Evolutionary conservation across 2,329 filamentous ascomycete genomes (phyloP).

Genomic region (Lasiodiplodia citricola): DNA sequence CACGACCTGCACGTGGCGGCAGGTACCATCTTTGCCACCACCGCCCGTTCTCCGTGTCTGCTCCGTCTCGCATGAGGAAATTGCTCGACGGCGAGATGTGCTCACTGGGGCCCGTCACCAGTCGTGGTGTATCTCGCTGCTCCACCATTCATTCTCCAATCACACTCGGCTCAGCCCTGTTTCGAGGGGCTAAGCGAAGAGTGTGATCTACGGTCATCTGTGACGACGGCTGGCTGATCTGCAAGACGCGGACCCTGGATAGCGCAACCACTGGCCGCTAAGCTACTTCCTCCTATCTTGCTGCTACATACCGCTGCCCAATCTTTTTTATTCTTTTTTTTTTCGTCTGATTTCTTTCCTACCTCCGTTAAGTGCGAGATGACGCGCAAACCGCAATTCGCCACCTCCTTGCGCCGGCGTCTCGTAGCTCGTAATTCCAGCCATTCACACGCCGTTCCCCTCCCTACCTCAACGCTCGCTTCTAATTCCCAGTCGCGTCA

Average conservation of each 20-base stretch:
- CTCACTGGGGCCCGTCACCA: background rate
- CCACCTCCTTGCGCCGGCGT: slow-evolving; percentile 14
- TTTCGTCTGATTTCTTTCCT: background rate
- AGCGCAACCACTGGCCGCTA: slow-evolving; percentile 5
- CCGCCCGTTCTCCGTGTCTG: too few relatives aligned
- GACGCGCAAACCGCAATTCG: background rate
- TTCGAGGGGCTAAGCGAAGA: background rate
- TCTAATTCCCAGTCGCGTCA: background rate
- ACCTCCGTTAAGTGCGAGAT: background rate
- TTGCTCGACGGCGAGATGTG: background rate
- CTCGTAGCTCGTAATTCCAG: slow-evolving; percentile 6
- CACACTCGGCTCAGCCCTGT: background rate
- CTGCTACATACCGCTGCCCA: background rate
- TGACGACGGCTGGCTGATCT: slow-evolving; percentile 10
- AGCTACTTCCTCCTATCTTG: background rate
- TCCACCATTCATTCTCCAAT: background rate
- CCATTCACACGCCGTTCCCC: too few relatives aligned
- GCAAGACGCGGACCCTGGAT: background rate
- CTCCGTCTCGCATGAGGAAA: slow-evolving; percentile 9
- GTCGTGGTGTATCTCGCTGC: background rate
- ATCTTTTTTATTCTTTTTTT: background rate
- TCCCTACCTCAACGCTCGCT: background rate
- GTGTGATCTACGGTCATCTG: slow-evolving; percentile 13
- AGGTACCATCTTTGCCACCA: background rate
- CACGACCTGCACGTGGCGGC: slow-evolving; percentile 6